These are phyloP conservation scores for Lachnellula occidentalis DNA, from an alignment of 2,329 filamentous ascomycete genomes.

Conservation along the genomic window DNA sequence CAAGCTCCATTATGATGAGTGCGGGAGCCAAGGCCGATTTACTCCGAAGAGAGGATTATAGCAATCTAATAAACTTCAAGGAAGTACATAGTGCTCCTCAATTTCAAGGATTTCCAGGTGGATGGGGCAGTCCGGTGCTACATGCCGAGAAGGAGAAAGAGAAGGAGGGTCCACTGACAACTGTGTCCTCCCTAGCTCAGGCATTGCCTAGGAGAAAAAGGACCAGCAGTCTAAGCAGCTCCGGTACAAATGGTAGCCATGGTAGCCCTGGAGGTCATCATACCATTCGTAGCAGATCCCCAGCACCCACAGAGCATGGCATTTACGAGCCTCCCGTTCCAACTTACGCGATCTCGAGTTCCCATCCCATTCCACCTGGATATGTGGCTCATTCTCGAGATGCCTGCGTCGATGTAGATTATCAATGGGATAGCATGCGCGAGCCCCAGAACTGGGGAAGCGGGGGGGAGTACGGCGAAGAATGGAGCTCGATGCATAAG, in stretches of 20 bases:
- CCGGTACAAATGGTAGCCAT: slow-evolving; percentile 20
- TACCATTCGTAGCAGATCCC: slow-evolving; percentile 9
- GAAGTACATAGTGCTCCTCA: slow-evolving; percentile 27
- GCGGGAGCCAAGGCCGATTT: slow-evolving; percentile 84
- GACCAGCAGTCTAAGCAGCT: slow-evolving; percentile 31
- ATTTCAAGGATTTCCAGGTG: slow-evolving; percentile 33
- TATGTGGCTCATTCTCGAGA: slow-evolving; percentile 89
- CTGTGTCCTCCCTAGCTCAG: slow-evolving; percentile 22
- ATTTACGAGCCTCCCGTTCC: slow-evolving; percentile 72
- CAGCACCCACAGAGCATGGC: slow-evolving; percentile 23
- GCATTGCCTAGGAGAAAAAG: slow-evolving; percentile 28
- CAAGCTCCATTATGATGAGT: slow-evolving; percentile 80
- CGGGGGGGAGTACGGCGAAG: slow-evolving; percentile 82
- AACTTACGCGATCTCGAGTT: slow-evolving; percentile 74
- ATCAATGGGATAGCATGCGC: slow-evolving; percentile 91
- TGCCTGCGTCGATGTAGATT: slow-evolving; percentile 80
- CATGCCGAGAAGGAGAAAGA: slow-evolving; percentile 23
- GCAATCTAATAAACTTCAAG: slow-evolving; percentile 30
- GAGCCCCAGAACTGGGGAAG: slow-evolving; percentile 75
- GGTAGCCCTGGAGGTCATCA: slow-evolving; percentile 11
- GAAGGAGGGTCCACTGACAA: slow-evolving; percentile 19
- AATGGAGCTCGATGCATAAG: slow-evolving; percentile 94
- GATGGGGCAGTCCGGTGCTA: slow-evolving; percentile 31
- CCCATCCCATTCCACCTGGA: slow-evolving; percentile 77
- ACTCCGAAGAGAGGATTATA: slow-evolving; percentile 67